Conservation (phyloP, 768 basidiomycete species). For the Amanita rubescens region DNA sequence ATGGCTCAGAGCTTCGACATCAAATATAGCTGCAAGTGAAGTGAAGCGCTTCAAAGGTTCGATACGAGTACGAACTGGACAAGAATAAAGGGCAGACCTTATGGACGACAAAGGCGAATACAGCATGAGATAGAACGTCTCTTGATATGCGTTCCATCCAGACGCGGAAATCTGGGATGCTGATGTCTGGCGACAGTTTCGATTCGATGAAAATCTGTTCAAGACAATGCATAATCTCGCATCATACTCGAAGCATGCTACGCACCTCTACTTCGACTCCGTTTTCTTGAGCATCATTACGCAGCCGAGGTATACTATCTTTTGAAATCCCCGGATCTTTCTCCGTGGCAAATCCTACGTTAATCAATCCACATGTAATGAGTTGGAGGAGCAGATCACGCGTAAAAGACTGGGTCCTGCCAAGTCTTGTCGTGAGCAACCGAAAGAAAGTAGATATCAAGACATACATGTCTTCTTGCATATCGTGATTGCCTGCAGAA, state of each 20-base stretch:
- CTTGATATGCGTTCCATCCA: slow-evolving; percentile 42
- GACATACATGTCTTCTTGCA: slow-evolving; percentile 1
- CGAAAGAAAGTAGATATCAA: not conserved
- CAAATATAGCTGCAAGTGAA: slow-evolving; percentile 41
- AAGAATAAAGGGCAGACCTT: slow-evolving; percentile 38
- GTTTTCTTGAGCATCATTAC: slow-evolving; percentile 52
- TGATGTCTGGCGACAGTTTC: slow-evolving; percentile 47
- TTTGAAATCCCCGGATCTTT: slow-evolving; percentile 45
- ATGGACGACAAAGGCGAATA: slow-evolving; percentile 47
- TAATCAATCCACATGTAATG: slow-evolving; percentile 44
- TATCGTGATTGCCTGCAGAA: not conserved
- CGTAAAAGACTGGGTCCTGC: slow-evolving; percentile 26
- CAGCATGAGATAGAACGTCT: slow-evolving; percentile 50
- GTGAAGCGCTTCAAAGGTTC: slow-evolving; percentile 44
- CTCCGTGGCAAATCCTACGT: slow-evolving; percentile 41
- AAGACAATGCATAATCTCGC: slow-evolving; percentile 1
- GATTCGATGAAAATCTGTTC: slow-evolving; percentile 41
- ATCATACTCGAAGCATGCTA: not conserved
- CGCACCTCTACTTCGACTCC: slow-evolving; percentile 53
- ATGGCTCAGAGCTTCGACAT: slow-evolving; percentile 64
- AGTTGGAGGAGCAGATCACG: slow-evolving; percentile 53
- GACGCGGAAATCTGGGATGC: slow-evolving; percentile 25
- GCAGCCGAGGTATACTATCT: slow-evolving; percentile 41
- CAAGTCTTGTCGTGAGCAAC: not conserved
- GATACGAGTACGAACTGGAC: not conserved